Conservation (phyloP, 805 yeast genomes). For the Starmerella kuoi region DNA sequence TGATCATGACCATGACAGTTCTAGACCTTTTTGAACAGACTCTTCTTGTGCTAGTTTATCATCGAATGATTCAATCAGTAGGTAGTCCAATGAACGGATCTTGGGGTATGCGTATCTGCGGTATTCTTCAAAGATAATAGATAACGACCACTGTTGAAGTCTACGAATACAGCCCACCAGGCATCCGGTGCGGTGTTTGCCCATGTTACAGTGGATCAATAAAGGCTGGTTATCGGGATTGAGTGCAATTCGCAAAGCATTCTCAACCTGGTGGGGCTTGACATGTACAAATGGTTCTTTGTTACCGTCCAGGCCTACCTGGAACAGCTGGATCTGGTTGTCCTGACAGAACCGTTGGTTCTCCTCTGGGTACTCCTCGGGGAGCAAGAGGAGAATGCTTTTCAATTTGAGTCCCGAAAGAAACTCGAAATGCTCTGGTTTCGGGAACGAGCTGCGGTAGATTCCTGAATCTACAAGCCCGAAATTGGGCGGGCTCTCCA, state of each 20-base stretch:
- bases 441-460: slow-evolving; percentile 82
- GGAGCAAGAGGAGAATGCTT: slow-evolving; percentile 70
- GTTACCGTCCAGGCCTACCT: slow-evolving; percentile 88
- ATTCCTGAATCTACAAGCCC: slow-evolving; percentile 67
- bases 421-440: slow-evolving; percentile 67
- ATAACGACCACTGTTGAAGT: slow-evolving; percentile 81
- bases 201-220: slow-evolving; percentile 87
- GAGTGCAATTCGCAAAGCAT: slow-evolving; percentile 67
- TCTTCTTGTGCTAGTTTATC: slow-evolving; percentile 43
- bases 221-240: slow-evolving; percentile 86
- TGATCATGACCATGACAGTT: slow-evolving; percentile 17
- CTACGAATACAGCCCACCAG: slow-evolving; percentile 84
- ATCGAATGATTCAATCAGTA: slow-evolving; percentile 82
- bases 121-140: slow-evolving; percentile 93
- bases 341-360: slow-evolving; percentile 50
- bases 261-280: slow-evolving; percentile 53
- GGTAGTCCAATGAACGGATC: slow-evolving; percentile 90
- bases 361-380: slow-evolving; percentile 81
- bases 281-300: slow-evolving; percentile 38
- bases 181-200: slow-evolving; percentile 95
- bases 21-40: slow-evolving; percentile 11
- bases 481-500: slow-evolving; percentile 69
- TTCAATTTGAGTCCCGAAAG: slow-evolving; percentile 50
- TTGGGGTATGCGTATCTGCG: slow-evolving; percentile 90
- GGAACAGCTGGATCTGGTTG: slow-evolving; percentile 59